Evolutionary conservation across 331 rosid species (phyloP).

Genomic region (Malus hybrid): DNA sequence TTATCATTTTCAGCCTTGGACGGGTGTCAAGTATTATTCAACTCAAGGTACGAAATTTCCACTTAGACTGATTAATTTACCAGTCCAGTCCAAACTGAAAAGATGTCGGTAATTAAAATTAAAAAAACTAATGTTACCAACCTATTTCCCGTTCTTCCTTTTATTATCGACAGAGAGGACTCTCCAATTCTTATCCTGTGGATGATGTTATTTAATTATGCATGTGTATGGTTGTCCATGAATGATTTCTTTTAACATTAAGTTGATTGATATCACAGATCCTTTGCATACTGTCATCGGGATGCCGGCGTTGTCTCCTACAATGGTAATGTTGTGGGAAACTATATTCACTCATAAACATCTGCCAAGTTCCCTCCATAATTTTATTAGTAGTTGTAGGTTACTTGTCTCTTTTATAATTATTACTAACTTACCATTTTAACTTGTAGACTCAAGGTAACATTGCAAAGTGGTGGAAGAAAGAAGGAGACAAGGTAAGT

Average conservation of each 20-base stretch:
- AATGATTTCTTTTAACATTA: conserved; percentile 11
- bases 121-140: not conserved
- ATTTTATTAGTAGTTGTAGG: conserved; percentile 13
- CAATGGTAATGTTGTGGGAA: conserved; percentile 60
- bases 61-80: not conserved
- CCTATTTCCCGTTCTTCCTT: not conserved
- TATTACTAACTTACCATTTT: not conserved
- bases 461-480: conserved; percentile 82
- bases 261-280: conserved; percentile 38
- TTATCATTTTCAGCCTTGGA: conserved; percentile 39
- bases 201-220: not conserved
- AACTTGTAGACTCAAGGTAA: conserved; percentile 72
- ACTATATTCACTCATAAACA: not conserved
- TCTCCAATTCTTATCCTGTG: not conserved
- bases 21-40: conserved; percentile 62
- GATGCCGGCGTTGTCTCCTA: conserved; percentile 98
- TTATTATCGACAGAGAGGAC: not conserved
- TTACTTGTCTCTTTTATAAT: conserved; percentile 12
- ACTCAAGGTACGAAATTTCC: conserved; percentile 51
- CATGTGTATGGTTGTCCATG: too few species aligned
- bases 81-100: not conserved
- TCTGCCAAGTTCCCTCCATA: not conserved
- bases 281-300: conserved; percentile 56
- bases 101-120: not conserved
- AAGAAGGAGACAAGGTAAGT: conserved; percentile 96